A percentile compares a stretch with the other conserved stretches of the same genome.
Evolutionary conservation across 2,329 filamentous ascomycete genomes (phyloP).

Genomic region (Scedosporium boydii): DNA sequence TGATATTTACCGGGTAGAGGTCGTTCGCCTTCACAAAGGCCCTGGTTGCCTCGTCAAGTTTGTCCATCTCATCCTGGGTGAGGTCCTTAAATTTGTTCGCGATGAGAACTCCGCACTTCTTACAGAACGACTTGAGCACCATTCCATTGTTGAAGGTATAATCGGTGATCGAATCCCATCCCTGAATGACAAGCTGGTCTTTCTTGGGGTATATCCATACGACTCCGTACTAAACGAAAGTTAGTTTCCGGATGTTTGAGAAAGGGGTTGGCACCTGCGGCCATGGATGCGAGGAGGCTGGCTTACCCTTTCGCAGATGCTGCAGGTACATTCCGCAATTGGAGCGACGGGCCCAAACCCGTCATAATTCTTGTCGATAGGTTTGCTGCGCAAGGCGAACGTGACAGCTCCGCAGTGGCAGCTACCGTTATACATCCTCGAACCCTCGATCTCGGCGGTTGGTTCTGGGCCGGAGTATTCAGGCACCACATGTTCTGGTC

Average conservation of each 20-base stretch:
- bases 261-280: not conserved
- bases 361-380: conserved; percentile 27
- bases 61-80: conserved; percentile 25
- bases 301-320: conserved; percentile 34
- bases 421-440: conserved; percentile 35
- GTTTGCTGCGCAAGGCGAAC: conserved; percentile 30
- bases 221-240: conserved; percentile 25
- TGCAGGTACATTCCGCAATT: conserved; percentile 35
- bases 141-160: conserved; percentile 26
- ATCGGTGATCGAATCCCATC: conserved; percentile 24
- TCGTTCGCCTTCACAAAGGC: conserved; percentile 6
- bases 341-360: conserved; percentile 9
- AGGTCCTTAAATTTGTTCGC: conserved; percentile 19
- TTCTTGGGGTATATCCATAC: conserved; percentile 33
- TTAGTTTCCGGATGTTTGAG: not conserved
- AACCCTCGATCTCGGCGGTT: conserved; percentile 22
- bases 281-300: not conserved
- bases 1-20: conserved; percentile 26
- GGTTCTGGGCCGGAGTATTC: conserved; percentile 31
- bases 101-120: conserved; percentile 35
- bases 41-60: conserved; percentile 14
- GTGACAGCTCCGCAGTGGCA: conserved; percentile 44
- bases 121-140: conserved; percentile 36
- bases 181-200: conserved; percentile 31
- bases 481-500: not conserved